Percentiles rank a stretch among this genome's conserved stretches.
Conservation (phyloP, 257 asterid species). For the Jasminum sambac region DNA sequence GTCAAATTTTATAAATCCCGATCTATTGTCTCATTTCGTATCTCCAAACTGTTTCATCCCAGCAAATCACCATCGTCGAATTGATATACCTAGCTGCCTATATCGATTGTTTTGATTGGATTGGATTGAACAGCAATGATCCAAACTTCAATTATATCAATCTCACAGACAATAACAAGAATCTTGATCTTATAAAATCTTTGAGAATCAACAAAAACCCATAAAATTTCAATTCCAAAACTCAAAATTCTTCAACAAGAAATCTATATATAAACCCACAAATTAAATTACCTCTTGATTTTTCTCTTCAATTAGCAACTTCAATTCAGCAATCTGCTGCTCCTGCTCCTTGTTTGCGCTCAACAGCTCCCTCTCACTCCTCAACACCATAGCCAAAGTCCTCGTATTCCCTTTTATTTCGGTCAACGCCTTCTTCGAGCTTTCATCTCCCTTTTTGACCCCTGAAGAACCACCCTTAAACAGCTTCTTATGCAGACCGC, state of each 20-base stretch:
- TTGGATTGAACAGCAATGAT: no score
- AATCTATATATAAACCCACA: neutral
- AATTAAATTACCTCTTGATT: conserved; percentile 55
- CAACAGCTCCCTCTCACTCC: conserved; percentile 94
- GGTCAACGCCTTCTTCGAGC: conserved; percentile 72
- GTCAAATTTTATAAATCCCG: no score
- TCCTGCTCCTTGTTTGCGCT: conserved; percentile 68
- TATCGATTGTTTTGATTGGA: no score
- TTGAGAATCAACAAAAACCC: neutral
- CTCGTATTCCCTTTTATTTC: conserved; percentile 79
- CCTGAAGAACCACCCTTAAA: conserved; percentile 69
- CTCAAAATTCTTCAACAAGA: neutral
- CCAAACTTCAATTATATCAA: neutral
- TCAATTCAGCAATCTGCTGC: conserved; percentile 59
- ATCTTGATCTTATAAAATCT: neutral
- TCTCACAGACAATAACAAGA: neutral
- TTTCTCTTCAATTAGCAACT: conserved; percentile 60
- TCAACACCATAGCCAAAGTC: conserved; percentile 85
- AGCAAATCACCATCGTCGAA: no score
- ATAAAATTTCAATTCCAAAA: neutral
- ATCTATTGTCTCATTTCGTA: no score
- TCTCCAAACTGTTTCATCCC: no score
- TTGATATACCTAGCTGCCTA: no score
- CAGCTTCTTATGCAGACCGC: conserved; percentile 78
- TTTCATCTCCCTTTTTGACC: conserved; percentile 49